Evolutionary conservation across 768 basidiomycete genomes (phyloP), one percentile per base, ranked within the genome.

Genomic region (Asterophora lycoperdoides): DNA sequence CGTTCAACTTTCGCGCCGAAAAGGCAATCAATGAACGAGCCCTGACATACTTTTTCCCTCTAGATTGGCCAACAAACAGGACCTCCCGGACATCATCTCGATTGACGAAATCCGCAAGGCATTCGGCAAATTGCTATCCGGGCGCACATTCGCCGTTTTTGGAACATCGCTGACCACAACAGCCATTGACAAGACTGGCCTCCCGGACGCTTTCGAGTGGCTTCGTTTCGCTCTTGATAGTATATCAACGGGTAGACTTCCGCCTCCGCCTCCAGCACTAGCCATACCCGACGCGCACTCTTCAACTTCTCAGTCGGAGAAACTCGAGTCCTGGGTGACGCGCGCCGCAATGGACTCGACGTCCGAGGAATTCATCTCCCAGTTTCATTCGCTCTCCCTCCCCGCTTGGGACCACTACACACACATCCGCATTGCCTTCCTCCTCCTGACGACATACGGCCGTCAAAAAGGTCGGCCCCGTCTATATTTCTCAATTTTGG

Each of bases 51-150:
- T n/a, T 6, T 35, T 2, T 6, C 28, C 37, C 33, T 26, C 8
- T 46, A 74, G 73, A 47, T 58, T 85, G 20, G 81, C 79, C 49
- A 84, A 81, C 64, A 85, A 85, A 64, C 75, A 78, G 57, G 83
- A 86, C 64, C 51, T 75, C 33, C 75, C 81, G 10, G 73, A 75
- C 50, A 69, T 73, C 29, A 68, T 78, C 60, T 66, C 73, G 28
- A 61, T 77, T 2, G 69, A 74, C 49, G 73, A 79, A 46, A 71
- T 86, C 13, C 63, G 66, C 7, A 56, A 61, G 28, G 50, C 49
- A 1, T 70, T 72, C 39, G 60, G 65, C 3, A 52, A 54, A 29
- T 56, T 44, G 0, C 55, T 78, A 11, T 43, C 60, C 3, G 66
- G 69, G 1, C 62, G 56, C n/a, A 51, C 63, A 1, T 48, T 57